Conservation (phyloP, 2,329 filamentous ascomycete species). For the Polychaeton citri region DNA sequence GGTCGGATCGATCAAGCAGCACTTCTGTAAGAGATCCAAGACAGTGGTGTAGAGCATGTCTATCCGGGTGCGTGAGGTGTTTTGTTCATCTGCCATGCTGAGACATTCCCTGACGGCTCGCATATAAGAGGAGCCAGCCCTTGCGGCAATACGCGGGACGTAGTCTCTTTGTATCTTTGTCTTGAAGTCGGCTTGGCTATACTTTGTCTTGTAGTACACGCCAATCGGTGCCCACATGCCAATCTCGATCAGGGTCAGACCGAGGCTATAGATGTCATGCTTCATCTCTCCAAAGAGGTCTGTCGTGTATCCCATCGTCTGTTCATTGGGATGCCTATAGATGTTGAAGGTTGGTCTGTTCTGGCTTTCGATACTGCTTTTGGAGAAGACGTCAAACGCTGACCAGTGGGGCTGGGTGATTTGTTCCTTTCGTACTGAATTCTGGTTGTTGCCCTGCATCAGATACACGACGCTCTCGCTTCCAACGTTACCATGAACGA, state of each 20-base stretch:
- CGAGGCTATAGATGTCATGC: slow-evolving; percentile 59
- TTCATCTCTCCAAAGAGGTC: slow-evolving; percentile 35
- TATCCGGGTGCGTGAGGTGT: slow-evolving; percentile 10
- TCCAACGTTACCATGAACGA: slow-evolving; percentile 57
- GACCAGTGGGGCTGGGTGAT: slow-evolving; percentile 57
- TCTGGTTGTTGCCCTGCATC: slow-evolving; percentile 28
- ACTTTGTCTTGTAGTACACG: slow-evolving; percentile 45
- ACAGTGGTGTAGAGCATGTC: slow-evolving; percentile 18
- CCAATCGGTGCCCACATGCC: slow-evolving; percentile 60
- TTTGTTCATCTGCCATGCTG: slow-evolving; percentile 46
- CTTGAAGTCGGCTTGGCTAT: slow-evolving; percentile 48
- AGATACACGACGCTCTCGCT: slow-evolving; percentile 58
- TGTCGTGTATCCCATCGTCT: slow-evolving; percentile 21
- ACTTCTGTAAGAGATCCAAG: slow-evolving; percentile 19
- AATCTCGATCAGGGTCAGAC: slow-evolving; percentile 59
- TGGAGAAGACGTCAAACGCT: slow-evolving; percentile 61
- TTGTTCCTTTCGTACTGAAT: slow-evolving; percentile 35
- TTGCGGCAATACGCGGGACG: slow-evolving; percentile 49
- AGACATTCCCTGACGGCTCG: slow-evolving; percentile 61
- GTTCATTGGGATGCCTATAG: slow-evolving; percentile 51
- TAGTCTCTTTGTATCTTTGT: slow-evolving; percentile 50
- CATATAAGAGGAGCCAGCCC: slow-evolving; percentile 63
- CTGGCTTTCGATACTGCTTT: slow-evolving; percentile 35
- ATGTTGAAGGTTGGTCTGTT: slow-evolving; percentile 37
- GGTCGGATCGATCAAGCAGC: slow-evolving; percentile 18